Conservation (phyloP, 1,284 basidiomycete species). For the Tylopilus orsonianus region DNA sequence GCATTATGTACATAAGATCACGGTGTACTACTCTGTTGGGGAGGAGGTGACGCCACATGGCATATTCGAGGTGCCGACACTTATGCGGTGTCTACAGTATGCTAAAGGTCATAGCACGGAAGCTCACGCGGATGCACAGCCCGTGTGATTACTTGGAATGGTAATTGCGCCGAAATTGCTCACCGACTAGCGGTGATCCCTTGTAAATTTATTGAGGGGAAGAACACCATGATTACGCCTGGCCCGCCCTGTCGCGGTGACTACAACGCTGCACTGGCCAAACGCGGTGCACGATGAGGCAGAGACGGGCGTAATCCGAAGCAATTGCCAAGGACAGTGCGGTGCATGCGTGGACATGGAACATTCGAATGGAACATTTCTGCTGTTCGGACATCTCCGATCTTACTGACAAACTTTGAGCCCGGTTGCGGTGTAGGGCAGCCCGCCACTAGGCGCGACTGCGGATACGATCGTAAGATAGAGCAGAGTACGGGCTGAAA, state of each 20-base stretch:
- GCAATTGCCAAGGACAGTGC: slow-evolving; percentile 1
- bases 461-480: neutral
- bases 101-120: too few species aligned
- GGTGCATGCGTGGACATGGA: slow-evolving; percentile 24
- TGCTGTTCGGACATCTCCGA: slow-evolving; percentile 21
- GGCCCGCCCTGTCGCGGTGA: neutral
- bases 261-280: neutral
- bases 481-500: neutral
- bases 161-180: neutral
- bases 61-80: too few species aligned
- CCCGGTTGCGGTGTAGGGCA: neutral
- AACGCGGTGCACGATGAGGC: slow-evolving; percentile 8
- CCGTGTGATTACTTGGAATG: neutral
- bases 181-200: neutral
- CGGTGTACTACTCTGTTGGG: too few species aligned
- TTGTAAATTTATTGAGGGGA: neutral
- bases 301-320: slow-evolving; percentile 6
- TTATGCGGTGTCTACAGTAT: too few species aligned
- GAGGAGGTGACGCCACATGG: too few species aligned
- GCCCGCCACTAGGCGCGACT: neutral
- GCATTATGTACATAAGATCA: too few species aligned
- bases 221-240: neutral
- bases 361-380: slow-evolving; percentile 29
- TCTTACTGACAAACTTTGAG: neutral
- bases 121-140: too few species aligned